Conservation (phyloP, 2,329 filamentous ascomycete genomes). For the Trematosphaeria pertusa region DNA sequence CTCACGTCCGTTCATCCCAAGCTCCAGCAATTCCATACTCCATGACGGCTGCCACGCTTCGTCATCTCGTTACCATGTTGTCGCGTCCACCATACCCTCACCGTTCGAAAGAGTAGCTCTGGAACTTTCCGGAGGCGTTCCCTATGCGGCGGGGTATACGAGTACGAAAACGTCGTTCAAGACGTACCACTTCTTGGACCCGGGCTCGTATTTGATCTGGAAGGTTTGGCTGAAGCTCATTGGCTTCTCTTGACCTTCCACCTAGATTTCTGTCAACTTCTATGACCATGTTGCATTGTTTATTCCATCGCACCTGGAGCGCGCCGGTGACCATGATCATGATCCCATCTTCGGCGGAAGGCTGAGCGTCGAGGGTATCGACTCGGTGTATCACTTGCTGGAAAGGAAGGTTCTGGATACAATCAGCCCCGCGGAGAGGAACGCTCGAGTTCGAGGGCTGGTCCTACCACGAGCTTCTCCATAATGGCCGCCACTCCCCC, state of each 20-base stretch:
- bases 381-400: constrained; percentile 80
- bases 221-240: constrained; percentile 94
- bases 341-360: constrained; percentile 71
- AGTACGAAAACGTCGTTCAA: constrained; percentile 96
- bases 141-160: constrained; percentile 65
- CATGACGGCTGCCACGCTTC: no score
- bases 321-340: constrained; percentile 88
- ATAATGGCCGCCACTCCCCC: constrained; percentile 72
- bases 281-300: not conserved
- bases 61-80: no score
- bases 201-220: constrained; percentile 76
- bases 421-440: constrained; percentile 22
- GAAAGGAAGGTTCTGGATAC: constrained; percentile 76
- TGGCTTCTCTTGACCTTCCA: constrained; percentile 83
- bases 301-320: constrained; percentile 77
- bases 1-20: no score
- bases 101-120: no score
- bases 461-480: constrained; percentile 79
- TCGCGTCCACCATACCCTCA: no score
- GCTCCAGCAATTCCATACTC: no score
- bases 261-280: constrained; percentile 57
- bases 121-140: no score
- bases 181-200: constrained; percentile 84
- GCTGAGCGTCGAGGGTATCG: constrained; percentile 82
- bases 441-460: not conserved